Evolutionary conservation across 2,329 filamentous ascomycete genomes (phyloP), one percentile per base, ranked within the genome.

Genomic region (Hawksworthiomyces lignivorus): DNA sequence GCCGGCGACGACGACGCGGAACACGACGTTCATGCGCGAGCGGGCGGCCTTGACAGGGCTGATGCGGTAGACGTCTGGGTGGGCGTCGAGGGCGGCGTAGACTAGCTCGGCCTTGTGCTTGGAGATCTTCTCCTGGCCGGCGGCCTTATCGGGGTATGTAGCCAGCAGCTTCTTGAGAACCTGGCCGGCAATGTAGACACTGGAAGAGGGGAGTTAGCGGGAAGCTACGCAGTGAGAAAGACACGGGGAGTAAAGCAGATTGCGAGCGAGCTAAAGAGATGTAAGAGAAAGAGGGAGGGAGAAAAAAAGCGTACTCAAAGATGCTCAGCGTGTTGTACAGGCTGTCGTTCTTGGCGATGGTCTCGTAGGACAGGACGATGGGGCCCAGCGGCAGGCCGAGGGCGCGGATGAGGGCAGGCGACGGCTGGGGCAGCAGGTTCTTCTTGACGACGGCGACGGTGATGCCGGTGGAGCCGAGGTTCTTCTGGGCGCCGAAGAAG

Each of bases 241-340:
- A 26, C n/a, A n/a, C n/a, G n/a, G n/a, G n/a, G n/a, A n/a, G n/a
- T n/a, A n/a, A n/a, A n/a, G n/a, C n/a, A n/a, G n/a, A n/a, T n/a
- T n/a, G n/a, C n/a, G n/a, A 26, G 24, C 12, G 24, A 26, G 12
- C 24, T n/a, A n/a, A 26, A 26, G 24, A 26, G 3, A 4, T 8
- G 24, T 8, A 26, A 34, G 32, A 14, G 18, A 14, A 15, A 11
- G 7, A 20, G 12, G 4, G 12, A 34, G 5, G 8, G 8, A n/a
- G 29, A 18, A 17, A 17, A 20, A 7, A 10, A 14, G 64, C 73
- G 56, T 61, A 79, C 76, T 78, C 89, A 56, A 97, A 95, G 56
- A 97, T 94, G 55, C 87, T 89, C 10, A 97, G 69, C 0, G 90
- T 97, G 65, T 97, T 97, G 69, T 97, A 97, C 21, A 97, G 73